phyloP scores from a whole-genome alignment of 1,284 basidiomycete genomes.

The Exobasidium rhododendri region DNA sequence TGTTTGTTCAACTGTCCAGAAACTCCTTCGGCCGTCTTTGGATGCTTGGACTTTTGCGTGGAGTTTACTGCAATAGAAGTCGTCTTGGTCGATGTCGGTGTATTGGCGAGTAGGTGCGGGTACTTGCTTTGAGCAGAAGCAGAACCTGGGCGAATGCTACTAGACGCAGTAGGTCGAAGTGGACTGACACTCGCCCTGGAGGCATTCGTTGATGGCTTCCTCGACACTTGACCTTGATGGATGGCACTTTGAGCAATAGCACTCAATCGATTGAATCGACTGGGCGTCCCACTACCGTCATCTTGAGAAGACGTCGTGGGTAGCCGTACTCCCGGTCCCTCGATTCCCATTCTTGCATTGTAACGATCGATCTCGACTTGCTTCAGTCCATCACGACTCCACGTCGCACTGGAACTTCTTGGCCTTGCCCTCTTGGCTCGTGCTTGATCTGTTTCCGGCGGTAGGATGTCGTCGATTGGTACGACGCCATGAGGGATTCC shows the following conservation, averaged over 20 bases:
- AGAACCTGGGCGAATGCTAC: neutral
- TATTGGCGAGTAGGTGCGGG: neutral
- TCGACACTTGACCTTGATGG: conserved; percentile 5
- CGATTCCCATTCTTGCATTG: conserved; percentile 50
- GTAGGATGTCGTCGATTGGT: conserved; percentile 44
- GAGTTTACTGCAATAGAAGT: neutral
- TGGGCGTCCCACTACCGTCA: conserved; percentile 7
- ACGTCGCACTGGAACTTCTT: conserved; percentile 47
- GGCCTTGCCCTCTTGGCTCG: conserved; percentile 35
- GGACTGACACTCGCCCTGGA: neutral
- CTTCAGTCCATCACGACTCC: conserved; percentile 43
- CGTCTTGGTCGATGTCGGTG: neutral
- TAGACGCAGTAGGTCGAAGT: neutral
- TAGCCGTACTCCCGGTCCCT: neutral
- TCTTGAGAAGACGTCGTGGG: neutral
- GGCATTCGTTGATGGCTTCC: neutral
- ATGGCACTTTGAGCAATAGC: conserved; percentile 4
- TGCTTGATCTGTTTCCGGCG: conserved; percentile 17
- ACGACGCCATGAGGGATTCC: conserved; percentile 47
- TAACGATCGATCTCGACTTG: conserved; percentile 53
- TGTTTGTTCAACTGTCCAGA: neutral
- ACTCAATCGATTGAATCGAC: conserved; percentile 2
- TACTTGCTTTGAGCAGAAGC: neutral
- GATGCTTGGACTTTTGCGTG: neutral
- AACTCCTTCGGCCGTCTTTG: neutral